phyloP scores from a whole-genome alignment of 1,284 basidiomycete species.

The Volvariella volvacea region DNA sequence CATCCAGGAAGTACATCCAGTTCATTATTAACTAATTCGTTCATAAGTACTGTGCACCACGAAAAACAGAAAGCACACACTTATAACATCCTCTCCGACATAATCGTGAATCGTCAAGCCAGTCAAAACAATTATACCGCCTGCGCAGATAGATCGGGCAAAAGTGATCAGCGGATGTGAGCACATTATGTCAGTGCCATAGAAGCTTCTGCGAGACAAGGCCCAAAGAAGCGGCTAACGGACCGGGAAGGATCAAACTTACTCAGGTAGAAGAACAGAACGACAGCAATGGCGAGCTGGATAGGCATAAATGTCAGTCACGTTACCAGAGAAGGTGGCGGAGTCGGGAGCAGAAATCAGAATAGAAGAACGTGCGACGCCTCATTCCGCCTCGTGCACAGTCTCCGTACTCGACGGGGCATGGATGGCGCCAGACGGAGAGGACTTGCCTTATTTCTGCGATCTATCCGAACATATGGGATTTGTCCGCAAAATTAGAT shows the following conservation, averaged over 20 bases:
- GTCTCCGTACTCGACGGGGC: no score
- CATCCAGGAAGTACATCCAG: conserved; percentile 19
- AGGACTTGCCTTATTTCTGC: conserved; percentile 11
- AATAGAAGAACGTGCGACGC: no score
- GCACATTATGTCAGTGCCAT: no score
- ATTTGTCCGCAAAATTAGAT: neutral
- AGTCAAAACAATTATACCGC: conserved; percentile 16
- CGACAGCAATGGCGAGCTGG: conserved; percentile 12
- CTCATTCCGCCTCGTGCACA: no score
- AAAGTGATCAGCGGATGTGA: no score
- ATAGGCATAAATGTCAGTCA: neutral
- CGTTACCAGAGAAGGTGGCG: no score
- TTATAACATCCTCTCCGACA: conserved; percentile 16
- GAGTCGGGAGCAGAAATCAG: no score
- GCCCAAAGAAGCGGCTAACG: no score
- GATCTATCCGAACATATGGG: conserved; percentile 9
- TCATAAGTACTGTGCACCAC: neutral
- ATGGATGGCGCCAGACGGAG: no score
- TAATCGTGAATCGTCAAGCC: conserved; percentile 19
- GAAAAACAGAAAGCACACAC: conserved; percentile 10
- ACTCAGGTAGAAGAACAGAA: conserved; percentile 19
- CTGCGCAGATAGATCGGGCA: conserved; percentile 11
- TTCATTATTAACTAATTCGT: conserved; percentile 13
- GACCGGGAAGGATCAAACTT: neutral
- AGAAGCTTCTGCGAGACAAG: no score